A percentile compares a stretch with the other conserved stretches of the same genome.
These are phyloP conservation scores for Houttuynia cordata DNA, from an alignment of 164 flowering plant genomes.

Conservation along the genomic window DNA sequence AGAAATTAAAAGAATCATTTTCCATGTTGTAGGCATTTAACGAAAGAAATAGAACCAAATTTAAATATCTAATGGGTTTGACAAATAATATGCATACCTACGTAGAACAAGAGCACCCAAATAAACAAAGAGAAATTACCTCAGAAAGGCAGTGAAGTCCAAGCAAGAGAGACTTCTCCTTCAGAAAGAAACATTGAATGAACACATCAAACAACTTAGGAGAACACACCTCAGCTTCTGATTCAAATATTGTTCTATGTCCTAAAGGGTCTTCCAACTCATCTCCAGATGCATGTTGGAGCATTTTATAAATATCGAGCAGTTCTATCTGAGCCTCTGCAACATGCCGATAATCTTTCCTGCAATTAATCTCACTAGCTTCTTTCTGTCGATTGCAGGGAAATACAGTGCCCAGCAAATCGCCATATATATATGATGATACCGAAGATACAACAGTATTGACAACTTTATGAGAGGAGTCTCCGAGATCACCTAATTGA, in stretches of 20 bases:
- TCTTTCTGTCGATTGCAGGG: conserved; percentile 16
- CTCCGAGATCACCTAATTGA: conserved; percentile 31
- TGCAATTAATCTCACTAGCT: conserved; percentile 7
- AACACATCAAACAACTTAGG: conserved; percentile 53
- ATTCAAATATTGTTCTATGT: conserved; percentile 30
- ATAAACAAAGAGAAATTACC: conserved; percentile 25
- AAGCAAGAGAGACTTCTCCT: conserved; percentile 11
- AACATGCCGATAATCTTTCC: conserved; percentile 16
- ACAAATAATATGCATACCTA: too few species aligned
- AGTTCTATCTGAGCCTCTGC: conserved; percentile 51
- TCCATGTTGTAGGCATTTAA: too few species aligned
- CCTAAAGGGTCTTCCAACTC: conserved; percentile 19
- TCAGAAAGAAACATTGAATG: conserved; percentile 23
- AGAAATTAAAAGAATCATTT: too few species aligned
- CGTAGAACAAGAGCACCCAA: neutral
- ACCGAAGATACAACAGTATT: conserved; percentile 41
- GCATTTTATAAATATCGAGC: conserved; percentile 31
- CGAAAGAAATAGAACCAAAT: too few species aligned
- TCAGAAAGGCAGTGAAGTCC: conserved; percentile 32
- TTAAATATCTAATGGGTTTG: too few species aligned
- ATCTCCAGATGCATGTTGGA: conserved; percentile 24
- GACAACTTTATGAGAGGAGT: conserved; percentile 21
- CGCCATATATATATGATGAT: conserved; percentile 31
- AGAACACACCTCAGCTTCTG: conserved; percentile 32
- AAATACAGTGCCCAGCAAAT: conserved; percentile 15